Evolutionary conservation across 768 basidiomycete species (phyloP).

Genomic region (Mycena floridula): DNA sequence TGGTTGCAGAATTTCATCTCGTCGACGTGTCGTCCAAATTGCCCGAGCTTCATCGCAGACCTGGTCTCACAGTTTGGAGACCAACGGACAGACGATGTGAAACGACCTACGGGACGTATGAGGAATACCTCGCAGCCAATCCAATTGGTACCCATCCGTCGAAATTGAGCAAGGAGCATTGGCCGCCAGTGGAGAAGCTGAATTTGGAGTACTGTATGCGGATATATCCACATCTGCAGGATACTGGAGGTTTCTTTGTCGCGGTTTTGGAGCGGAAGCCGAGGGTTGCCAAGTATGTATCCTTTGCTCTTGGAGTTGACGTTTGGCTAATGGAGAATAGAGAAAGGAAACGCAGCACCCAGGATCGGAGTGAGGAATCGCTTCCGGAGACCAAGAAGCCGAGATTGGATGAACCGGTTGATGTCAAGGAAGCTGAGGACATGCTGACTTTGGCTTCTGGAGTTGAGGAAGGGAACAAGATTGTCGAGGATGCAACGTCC

Average conservation of each 20-base stretch:
- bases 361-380: constrained; percentile 29
- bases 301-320: background rate
- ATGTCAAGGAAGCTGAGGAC: background rate
- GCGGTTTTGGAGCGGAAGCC: constrained; percentile 66
- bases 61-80: constrained; percentile 75
- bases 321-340: constrained; percentile 11
- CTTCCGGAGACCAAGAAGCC: constrained; percentile 46
- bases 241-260: constrained; percentile 98
- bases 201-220: constrained; percentile 77
- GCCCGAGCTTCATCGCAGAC: constrained; percentile 65
- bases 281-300: constrained; percentile 13
- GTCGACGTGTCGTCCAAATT: constrained; percentile 72
- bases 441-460: background rate
- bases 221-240: constrained; percentile 91
- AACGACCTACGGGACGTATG: constrained; percentile 52
- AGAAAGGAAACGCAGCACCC: constrained; percentile 50
- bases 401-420: constrained; percentile 27
- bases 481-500: constrained; percentile 1
- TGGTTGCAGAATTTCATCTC: constrained; percentile 58
- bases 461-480: background rate
- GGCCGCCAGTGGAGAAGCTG: constrained; percentile 65
- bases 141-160: too few relatives aligned
- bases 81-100: constrained; percentile 55
- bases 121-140: constrained; percentile 48
- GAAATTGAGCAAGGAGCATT: constrained; percentile 69